A percentile compares a stretch with the other conserved stretches of the same genome.
Evolutionary conservation across 768 basidiomycete species (phyloP).

Genomic region (Leccinum imitatum): DNA sequence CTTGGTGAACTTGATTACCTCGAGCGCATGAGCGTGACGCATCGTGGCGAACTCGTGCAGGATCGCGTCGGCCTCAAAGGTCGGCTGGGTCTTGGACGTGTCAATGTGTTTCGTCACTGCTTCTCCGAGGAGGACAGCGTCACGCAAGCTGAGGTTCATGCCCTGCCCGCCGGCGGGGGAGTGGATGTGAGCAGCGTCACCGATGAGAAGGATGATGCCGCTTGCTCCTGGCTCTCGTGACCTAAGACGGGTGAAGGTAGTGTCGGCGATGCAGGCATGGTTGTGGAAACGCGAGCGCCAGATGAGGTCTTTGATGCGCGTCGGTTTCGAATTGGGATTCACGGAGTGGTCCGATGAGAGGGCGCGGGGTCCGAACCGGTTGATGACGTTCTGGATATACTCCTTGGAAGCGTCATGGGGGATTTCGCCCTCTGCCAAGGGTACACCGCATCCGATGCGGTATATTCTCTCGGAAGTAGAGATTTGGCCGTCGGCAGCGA

Average conservation of each 20-base stretch:
- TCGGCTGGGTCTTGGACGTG: conserved; percentile 1
- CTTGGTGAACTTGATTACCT: conserved; percentile 22
- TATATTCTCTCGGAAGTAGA: too few species aligned
- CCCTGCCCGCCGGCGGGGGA: conserved; percentile 54
- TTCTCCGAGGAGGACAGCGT: conserved; percentile 44
- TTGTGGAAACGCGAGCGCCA: conserved; percentile 49
- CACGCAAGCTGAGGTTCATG: conserved; percentile 54
- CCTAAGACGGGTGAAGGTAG: conserved; percentile 33
- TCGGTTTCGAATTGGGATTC: conserved; percentile 26
- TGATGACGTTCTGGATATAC: conserved; percentile 25
- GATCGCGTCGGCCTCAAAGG: conserved; percentile 26
- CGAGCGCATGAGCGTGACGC: too few species aligned
- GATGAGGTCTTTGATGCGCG: conserved; percentile 35
- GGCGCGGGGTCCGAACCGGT: conserved; percentile 33
- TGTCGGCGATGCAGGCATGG: conserved; percentile 42
- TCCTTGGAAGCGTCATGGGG: too few species aligned
- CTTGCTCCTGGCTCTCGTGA: not conserved
- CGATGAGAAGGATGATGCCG: too few species aligned
- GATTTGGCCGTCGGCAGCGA: too few species aligned
- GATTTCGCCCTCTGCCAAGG: too few species aligned
- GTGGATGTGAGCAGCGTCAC: too few species aligned
- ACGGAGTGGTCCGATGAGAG: conserved; percentile 26
- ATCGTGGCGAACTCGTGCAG: conserved; percentile 21
- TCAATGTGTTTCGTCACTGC: conserved; percentile 36
- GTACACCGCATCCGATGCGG: too few species aligned